Conservation (phyloP, 2,329 filamentous ascomycete genomes). For the Ophiocordyceps camponoti-leonardi region DNA sequence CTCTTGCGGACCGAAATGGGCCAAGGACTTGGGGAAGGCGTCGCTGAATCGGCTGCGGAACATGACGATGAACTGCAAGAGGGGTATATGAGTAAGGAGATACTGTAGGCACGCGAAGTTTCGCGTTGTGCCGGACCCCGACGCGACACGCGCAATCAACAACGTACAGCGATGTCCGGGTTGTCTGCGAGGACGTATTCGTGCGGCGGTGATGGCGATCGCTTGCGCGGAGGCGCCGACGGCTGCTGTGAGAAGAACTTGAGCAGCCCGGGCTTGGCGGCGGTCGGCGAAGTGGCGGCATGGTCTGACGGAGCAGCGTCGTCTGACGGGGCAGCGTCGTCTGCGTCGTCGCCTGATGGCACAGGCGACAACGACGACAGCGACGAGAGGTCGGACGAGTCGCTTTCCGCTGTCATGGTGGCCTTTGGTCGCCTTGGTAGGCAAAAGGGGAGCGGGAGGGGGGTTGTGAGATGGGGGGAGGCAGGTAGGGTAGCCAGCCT, state of each 20-base stretch:
- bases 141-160: slow-evolving; percentile 15
- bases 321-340: slow-evolving; percentile 18
- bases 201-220: slow-evolving; percentile 75
- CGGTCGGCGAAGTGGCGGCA: slow-evolving; percentile 14
- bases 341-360: slow-evolving; percentile 29
- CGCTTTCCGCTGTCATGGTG: slow-evolving; percentile 41
- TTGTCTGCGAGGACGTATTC: slow-evolving; percentile 85
- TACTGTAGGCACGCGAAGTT: slow-evolving; percentile 27
- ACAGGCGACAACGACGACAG: slow-evolving; percentile 29
- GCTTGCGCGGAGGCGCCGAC: slow-evolving; percentile 55
- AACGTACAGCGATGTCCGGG: slow-evolving; percentile 75
- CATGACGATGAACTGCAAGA: slow-evolving; percentile 93
- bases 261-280: slow-evolving; percentile 41
- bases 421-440: slow-evolving; percentile 2
- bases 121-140: slow-evolving; percentile 27
- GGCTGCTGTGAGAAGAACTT: slow-evolving; percentile 51
- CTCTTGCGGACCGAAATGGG: slow-evolving; percentile 89
- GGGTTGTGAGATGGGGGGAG: slow-evolving; percentile 10
- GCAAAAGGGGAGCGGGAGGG: slow-evolving; percentile 11
- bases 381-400: slow-evolving; percentile 47
- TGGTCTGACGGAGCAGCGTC: slow-evolving; percentile 10
- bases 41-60: slow-evolving; percentile 89
- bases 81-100: slow-evolving; percentile 14
- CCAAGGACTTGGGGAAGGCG: slow-evolving; percentile 69
- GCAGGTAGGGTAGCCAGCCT: slow-evolving; percentile 15